phyloP scores from a whole-genome alignment of 2,329 filamentous ascomycete species.

The Monilinia laxa region DNA sequence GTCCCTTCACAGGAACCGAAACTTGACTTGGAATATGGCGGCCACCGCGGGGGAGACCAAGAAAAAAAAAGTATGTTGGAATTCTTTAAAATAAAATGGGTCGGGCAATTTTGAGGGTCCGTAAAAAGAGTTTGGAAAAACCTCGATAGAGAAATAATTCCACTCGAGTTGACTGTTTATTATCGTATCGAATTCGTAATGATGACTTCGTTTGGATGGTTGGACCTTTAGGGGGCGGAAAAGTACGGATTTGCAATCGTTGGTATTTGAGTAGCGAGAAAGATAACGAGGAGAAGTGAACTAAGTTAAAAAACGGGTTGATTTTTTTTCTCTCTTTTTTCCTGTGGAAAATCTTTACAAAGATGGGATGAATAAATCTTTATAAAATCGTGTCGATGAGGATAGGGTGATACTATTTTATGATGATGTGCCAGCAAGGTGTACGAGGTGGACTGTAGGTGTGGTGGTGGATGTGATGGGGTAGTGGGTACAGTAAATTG shows the following conservation, averaged over 20 bases:
- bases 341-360: not conserved
- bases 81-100: constrained; percentile 13
- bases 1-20: constrained; percentile 18
- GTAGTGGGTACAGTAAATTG: not conserved
- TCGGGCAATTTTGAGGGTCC: not conserved
- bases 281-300: not conserved
- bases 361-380: constrained; percentile 12
- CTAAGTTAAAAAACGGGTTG: not conserved
- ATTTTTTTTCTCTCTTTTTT: too few species aligned
- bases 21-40: constrained; percentile 15
- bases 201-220: not conserved
- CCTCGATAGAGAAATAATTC: not conserved
- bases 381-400: not conserved
- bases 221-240: not conserved
- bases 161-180: not conserved
- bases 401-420: not conserved
- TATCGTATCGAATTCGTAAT: not conserved
- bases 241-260: not conserved
- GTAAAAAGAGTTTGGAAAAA: constrained; percentile 14
- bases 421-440: too few species aligned
- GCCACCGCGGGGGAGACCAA: constrained; percentile 17
- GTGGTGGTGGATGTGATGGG: not conserved
- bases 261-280: not conserved
- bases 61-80: not conserved
- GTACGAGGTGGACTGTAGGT: too few species aligned